phyloP scores from a whole-genome alignment of 108 stramenopile genomes.

The Epithemia pelagica region DNA sequence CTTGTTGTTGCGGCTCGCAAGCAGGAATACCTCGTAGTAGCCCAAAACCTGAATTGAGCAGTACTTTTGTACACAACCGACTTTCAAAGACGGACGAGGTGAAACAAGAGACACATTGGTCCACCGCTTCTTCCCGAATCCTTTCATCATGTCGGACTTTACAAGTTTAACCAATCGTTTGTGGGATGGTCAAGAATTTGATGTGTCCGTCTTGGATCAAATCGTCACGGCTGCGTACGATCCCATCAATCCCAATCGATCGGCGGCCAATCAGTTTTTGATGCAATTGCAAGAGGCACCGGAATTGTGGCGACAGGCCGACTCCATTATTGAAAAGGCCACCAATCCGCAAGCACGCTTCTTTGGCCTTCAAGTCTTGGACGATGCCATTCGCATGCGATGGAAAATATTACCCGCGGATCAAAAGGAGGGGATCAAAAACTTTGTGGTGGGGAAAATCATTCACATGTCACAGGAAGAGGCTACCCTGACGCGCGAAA shows the following conservation, averaged over 20 bases:
- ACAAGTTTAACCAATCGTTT: background rate
- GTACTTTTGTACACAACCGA: too few species aligned
- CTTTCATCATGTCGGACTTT: slow-evolving; percentile 5
- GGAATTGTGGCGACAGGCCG: slow-evolving; percentile 78
- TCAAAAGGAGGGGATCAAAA: slow-evolving; percentile 96
- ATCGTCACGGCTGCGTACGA: slow-evolving; percentile 75
- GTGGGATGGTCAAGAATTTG: slow-evolving; percentile 52
- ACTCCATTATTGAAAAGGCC: slow-evolving; percentile 80
- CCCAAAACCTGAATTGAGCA: too few species aligned
- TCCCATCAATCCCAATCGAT: slow-evolving; percentile 72
- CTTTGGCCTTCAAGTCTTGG: slow-evolving; percentile 84
- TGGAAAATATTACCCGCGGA: slow-evolving; percentile 87
- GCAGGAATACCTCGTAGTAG: too few species aligned
- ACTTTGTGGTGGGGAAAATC: slow-evolving; percentile 94
- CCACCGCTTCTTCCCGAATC: too few species aligned
- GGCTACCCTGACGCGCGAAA: slow-evolving; percentile 38
- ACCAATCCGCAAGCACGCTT: slow-evolving; percentile 77
- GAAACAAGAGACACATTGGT: too few species aligned
- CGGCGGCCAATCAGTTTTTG: slow-evolving; percentile 78
- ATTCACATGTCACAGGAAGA: slow-evolving; percentile 85
- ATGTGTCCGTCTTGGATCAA: slow-evolving; percentile 73
- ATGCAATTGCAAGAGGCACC: slow-evolving; percentile 86
- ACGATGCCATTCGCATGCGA: slow-evolving; percentile 83
- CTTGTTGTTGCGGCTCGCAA: too few species aligned
- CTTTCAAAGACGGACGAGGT: too few species aligned